Evolutionary conservation across 257 asterid species (phyloP), one percentile per base, ranked within the genome.

Genomic region (Scutellaria minor): DNA sequence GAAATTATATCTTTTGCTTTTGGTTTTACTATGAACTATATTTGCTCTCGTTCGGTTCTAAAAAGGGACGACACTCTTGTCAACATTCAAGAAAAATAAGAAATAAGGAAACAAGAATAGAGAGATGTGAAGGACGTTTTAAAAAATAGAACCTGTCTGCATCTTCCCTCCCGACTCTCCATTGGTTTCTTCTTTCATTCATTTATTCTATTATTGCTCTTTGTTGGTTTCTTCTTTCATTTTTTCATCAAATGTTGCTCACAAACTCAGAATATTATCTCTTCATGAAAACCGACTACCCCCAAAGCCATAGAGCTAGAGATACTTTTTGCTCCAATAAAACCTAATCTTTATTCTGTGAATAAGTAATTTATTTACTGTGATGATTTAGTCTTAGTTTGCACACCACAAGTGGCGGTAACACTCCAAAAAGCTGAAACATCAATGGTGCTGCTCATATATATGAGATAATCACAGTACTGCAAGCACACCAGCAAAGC

Each of bases 131-230:
- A 11, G 6, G 70, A 20, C 22, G 12, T 13, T 14, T 6, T 13
- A 37, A 22, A 61, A 61, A 14, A 39, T 15, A 39, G 15, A 40
- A 18, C 31, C n/a, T 14, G 44, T 15, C 31, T 3, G 64, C 22
- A 53, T 50, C 44, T 31, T 39, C 13, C 39, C 48, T 31, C 37
- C 37, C 5, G 3, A 31, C 54, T 10, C 74, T 54, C 9, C 54
- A 64, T 53, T 53, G 54, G 41, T 68, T 68, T 68, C 41, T 15
- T 35, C 62, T 66, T 62, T 31, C 31, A 18, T 51, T 18, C 12
- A 6, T 51, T 40, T 15, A 14, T n/a, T 0, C 15, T 70, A 41
- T 14, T 62, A 50, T 12, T 24, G 14, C 35, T 71, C 39, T 14
- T 15, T 46, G 40, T 31, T 14, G 15, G 5, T 62, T 55, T 22